Conservation (phyloP, 495 filamentous ascomycete species). For the Neurospora intermedia region DNA sequence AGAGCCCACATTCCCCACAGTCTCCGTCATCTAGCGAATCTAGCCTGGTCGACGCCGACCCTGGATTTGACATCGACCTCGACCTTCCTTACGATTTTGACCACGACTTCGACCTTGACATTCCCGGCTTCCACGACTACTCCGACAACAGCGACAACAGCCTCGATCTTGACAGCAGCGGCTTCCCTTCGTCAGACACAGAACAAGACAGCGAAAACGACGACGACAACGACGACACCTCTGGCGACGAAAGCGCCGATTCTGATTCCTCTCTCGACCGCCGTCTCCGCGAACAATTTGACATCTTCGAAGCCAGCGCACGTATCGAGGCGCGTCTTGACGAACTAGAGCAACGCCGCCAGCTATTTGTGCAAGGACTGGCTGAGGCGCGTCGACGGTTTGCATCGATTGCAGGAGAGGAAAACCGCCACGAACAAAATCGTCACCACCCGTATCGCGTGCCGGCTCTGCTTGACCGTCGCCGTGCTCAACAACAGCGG, state of each 20-base stretch:
- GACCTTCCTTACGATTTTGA: not conserved
- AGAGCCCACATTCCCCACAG: not conserved
- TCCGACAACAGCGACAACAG: not conserved
- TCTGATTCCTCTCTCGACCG: not conserved
- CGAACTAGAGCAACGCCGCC: not conserved
- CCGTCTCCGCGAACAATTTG: not conserved
- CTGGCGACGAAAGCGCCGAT: not conserved
- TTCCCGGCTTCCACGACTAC: not conserved
- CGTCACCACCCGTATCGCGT: constrained; percentile 2
- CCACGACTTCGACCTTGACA: not conserved
- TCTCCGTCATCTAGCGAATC: not conserved
- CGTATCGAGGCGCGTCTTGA: not conserved
- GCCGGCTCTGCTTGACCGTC: not conserved
- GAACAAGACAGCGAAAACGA: not conserved
- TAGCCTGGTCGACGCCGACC: not conserved
- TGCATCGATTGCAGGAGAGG: not conserved
- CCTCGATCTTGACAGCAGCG: not conserved
- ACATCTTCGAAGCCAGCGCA: not conserved
- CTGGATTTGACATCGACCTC: not conserved
- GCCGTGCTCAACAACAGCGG: not conserved
- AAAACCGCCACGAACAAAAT: not conserved
- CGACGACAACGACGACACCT: not conserved
- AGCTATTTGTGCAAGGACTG: not conserved
- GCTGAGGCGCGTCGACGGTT: not conserved
- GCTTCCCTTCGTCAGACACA: not conserved